Evolutionary conservation across 352 stramenopile genomes (phyloP).

Genomic region (Globisporangium okanoganense): DNA sequence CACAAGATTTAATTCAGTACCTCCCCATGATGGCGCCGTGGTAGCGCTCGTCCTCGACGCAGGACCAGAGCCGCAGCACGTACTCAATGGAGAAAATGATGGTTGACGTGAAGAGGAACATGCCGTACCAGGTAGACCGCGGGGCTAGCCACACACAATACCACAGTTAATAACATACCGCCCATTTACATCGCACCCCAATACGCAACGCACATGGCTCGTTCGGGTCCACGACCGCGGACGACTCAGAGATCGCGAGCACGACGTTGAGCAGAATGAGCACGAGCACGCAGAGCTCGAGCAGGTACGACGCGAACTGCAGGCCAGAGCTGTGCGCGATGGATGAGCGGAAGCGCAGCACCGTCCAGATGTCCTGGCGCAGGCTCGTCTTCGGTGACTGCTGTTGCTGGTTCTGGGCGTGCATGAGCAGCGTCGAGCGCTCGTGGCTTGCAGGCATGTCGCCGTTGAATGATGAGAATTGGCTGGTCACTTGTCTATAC

Average conservation of each 20-base stretch:
- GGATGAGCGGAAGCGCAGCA: slow-evolving; percentile 54
- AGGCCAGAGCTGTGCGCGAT: slow-evolving; percentile 36
- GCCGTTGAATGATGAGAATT: neutral
- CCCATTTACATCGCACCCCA: neutral
- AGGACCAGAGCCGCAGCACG: slow-evolving; percentile 51
- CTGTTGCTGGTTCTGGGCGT: neutral
- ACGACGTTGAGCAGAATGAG: slow-evolving; percentile 64
- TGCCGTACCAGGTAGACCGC: slow-evolving; percentile 30
- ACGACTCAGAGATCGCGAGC: slow-evolving; percentile 46
- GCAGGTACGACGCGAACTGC: slow-evolving; percentile 46
- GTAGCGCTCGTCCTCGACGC: slow-evolving; percentile 52
- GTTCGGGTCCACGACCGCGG: slow-evolving; percentile 5
- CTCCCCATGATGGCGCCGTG: slow-evolving; percentile 30
- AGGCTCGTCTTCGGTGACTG: slow-evolving; percentile 15
- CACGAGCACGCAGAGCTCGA: slow-evolving; percentile 46
- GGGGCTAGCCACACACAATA: neutral
- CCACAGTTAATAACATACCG: neutral
- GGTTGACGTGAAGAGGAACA: slow-evolving; percentile 52
- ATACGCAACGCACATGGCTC: slow-evolving; percentile 13
- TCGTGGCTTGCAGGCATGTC: neutral
- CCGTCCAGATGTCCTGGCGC: slow-evolving; percentile 50
- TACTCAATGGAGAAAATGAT: slow-evolving; percentile 66
- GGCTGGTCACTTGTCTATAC: neutral
- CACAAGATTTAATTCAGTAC: slow-evolving; percentile 13
- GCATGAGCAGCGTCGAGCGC: slow-evolving; percentile 6